Evolutionary conservation across 1,284 basidiomycete species (phyloP).

Genomic region (Pascua sp.): DNA sequence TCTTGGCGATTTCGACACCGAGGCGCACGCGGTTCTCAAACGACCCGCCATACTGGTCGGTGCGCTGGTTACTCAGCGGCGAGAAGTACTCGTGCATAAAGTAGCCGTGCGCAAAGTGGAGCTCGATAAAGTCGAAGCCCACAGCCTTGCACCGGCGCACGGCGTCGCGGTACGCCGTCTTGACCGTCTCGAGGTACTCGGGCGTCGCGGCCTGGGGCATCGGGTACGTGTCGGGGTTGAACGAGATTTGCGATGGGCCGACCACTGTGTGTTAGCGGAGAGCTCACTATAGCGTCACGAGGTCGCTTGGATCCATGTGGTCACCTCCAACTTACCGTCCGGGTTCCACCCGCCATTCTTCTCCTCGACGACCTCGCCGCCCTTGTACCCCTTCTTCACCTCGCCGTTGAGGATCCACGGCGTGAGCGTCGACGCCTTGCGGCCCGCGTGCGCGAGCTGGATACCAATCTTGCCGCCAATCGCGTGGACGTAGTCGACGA

Average conservation of each 20-base stretch:
- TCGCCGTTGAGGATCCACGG: slow-evolving; percentile 56
- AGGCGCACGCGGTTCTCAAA: slow-evolving; percentile 70
- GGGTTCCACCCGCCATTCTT: slow-evolving; percentile 65
- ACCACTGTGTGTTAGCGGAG: slow-evolving; percentile 26
- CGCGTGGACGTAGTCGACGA: slow-evolving; percentile 72
- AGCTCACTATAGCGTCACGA: too few relatives aligned
- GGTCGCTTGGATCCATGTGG: too few relatives aligned
- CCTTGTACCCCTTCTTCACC: slow-evolving; percentile 38
- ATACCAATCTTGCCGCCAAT: slow-evolving; percentile 66
- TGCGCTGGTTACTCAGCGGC: slow-evolving; percentile 66
- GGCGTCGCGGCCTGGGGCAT: slow-evolving; percentile 59
- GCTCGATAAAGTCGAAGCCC: slow-evolving; percentile 78
- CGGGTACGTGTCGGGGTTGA: slow-evolving; percentile 52
- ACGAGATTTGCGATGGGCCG: slow-evolving; percentile 61
- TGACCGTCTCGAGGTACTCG: slow-evolving; percentile 60
- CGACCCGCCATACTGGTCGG: slow-evolving; percentile 68
- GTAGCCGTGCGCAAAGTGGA: slow-evolving; percentile 70
- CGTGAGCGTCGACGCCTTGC: slow-evolving; percentile 64
- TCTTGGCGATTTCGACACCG: slow-evolving; percentile 59
- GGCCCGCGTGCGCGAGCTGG: slow-evolving; percentile 74
- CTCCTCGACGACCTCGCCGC: slow-evolving; percentile 43
- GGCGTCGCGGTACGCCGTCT: slow-evolving; percentile 64
- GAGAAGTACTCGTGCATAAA: slow-evolving; percentile 63
- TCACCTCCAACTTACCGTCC: slow-evolving; percentile 49
- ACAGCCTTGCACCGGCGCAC: slow-evolving; percentile 60